Base-by-base conservation (phyloP, 176 grass and related monocot genomes). In the Oryza glumipatula region DNA sequence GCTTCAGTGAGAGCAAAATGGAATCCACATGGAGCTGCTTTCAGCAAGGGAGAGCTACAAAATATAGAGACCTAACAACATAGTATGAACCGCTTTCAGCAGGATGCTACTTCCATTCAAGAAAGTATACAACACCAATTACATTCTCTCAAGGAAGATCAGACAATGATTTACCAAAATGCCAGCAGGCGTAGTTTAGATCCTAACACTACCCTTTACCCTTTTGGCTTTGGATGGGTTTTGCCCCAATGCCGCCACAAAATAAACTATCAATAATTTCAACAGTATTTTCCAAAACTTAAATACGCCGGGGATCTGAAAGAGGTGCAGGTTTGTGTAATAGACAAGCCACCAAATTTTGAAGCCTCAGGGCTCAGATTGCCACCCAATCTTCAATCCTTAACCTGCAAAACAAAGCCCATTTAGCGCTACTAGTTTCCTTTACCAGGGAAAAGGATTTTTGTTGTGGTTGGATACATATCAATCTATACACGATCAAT, bases 11-110 rank as follows among this genome's bases (percentile, higher is more conserved):
- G 45, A 33, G 26, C 46, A 75, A 54, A 76, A 70, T 51, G 54
- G 70, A 87, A 74, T 76, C 47, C 78, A 69, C 24, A 65, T 47
- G 47, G 67, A 72, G 61, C 85, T 76, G 85, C 61, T 81, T 86
- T 80, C 65, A 77, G 86, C 74, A 52, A 47, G 49, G 46, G 38
- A 32, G 38, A 44, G 58, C 80, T 72, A 70, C 52, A 82, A 77
- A 72, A 70, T 82, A 60, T 51, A 83, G 15, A 83, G 21, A 65
- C 30, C 65, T 82, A 71, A 13, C 65, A 65, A 9, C 49, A 49
- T 63, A 65, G 16, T 65, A 82, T 38, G 39, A 65, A 72, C 80
- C 30, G 67, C 67, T 78, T 77, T 63, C 72, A 15, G 86, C 77
- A 66, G 38, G 35, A 80, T 75, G 70, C 61, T 68, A 74, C 33